phyloP scores from a whole-genome alignment of 1,139 yeast species.

The Yamadazyma dushanensis region DNA sequence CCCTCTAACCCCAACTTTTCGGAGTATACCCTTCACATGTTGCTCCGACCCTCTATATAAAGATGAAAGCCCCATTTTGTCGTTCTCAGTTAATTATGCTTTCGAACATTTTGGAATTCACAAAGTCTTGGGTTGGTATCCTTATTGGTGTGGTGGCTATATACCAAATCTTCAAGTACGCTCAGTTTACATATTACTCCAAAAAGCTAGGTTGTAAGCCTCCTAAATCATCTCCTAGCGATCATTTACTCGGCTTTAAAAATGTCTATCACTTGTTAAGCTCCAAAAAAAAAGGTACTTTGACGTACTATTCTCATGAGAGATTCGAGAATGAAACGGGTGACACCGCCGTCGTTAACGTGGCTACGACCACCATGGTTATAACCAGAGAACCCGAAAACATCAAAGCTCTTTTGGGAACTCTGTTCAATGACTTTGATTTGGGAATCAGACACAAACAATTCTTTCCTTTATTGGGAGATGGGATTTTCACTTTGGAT shows the following conservation, averaged over 20 bases:
- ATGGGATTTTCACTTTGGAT: conserved; percentile 57
- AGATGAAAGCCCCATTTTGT: too few relatives aligned
- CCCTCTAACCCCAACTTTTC: background rate
- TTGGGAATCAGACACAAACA: conserved; percentile 48
- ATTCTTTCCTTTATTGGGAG: conserved; percentile 48
- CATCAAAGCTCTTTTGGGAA: conserved; percentile 38
- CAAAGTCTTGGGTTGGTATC: conserved; percentile 7
- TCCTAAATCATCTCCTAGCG: conserved; percentile 12
- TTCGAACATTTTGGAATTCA: background rate
- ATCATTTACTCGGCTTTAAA: conserved; percentile 26
- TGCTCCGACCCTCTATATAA: background rate
- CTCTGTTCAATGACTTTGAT: conserved; percentile 51
- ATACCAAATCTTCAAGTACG: conserved; percentile 8
- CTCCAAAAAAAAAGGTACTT: conserved; percentile 23
- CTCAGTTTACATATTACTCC: conserved; percentile 5
- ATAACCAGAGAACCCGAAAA: conserved; percentile 31
- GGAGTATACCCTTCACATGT: background rate
- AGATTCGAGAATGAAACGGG: conserved; percentile 14
- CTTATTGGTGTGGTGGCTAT: conserved; percentile 6
- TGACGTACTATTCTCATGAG: conserved; percentile 21
- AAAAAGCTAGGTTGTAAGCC: conserved; percentile 23
- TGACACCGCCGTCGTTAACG: conserved; percentile 7
- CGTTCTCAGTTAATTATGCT: too few relatives aligned
- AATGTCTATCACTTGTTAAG: conserved; percentile 17
- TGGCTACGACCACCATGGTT: conserved; percentile 12